Percentiles rank a stretch among this genome's conserved stretches.
Evolutionary conservation across 1,284 basidiomycete genomes (phyloP).

Genomic region (Austropuccinia psidii): DNA sequence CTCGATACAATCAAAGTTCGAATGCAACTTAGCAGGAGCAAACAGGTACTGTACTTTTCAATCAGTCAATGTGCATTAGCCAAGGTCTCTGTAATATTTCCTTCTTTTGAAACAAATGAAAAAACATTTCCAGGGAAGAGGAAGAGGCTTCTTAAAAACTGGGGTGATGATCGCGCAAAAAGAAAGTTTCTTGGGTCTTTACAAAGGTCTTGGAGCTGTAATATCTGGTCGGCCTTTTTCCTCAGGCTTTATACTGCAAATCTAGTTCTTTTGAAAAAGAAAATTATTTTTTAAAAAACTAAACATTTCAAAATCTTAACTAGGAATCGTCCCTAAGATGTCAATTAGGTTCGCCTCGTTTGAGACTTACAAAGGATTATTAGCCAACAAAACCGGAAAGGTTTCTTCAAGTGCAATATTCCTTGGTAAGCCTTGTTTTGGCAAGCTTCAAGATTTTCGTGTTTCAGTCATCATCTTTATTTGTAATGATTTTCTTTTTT

Average conservation of each 20-base stretch:
- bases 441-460: neutral
- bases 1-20: constrained; percentile 97
- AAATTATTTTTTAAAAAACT: neutral
- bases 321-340: constrained; percentile 93
- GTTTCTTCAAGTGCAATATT: constrained; percentile 69
- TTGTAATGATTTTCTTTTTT: neutral
- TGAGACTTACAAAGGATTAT: constrained; percentile 79
- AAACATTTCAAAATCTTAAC: neutral
- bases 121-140: constrained; percentile 63
- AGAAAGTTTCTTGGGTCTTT: constrained; percentile 89
- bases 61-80: neutral
- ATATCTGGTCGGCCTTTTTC: constrained; percentile 58
- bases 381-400: constrained; percentile 72
- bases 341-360: constrained; percentile 97
- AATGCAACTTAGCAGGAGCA: constrained; percentile 66
- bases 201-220: constrained; percentile 98
- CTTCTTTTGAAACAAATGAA: neutral
- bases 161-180: constrained; percentile 78
- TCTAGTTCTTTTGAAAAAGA: neutral
- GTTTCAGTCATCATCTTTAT: neutral
- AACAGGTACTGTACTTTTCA: constrained; percentile 17
- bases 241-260: neutral
- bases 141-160: constrained; percentile 87
- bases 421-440: constrained; percentile 44
- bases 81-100: neutral